Conservation (phyloP, 345 rosid species). For the Alliaria petiolata region DNA sequence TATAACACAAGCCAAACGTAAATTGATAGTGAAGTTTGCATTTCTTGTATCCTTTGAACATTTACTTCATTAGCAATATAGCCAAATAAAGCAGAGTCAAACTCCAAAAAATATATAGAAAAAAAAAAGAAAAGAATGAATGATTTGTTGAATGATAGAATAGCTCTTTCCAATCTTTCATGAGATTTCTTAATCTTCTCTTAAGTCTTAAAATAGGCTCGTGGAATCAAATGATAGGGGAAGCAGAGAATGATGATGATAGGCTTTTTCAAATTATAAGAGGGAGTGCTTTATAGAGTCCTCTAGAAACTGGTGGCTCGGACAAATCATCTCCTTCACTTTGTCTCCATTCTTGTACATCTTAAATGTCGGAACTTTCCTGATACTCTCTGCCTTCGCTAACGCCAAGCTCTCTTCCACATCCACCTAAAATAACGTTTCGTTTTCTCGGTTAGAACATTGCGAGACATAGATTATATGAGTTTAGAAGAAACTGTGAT, state of each 20-base stretch:
- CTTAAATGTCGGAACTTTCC: constrained; percentile 70
- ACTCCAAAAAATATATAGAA: constrained; percentile 3
- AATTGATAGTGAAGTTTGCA: constrained; percentile 13
- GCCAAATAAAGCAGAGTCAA: constrained; percentile 7
- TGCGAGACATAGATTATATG: constrained; percentile 9
- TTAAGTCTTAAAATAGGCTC: constrained; percentile 8
- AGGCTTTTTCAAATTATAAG: constrained; percentile 31
- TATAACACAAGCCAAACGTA: neutral
- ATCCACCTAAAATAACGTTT: constrained; percentile 50
- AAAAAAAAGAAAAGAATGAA: constrained; percentile 21
- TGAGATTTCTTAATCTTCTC: constrained; percentile 19
- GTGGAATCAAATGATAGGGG: constrained; percentile 6
- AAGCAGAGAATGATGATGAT: constrained; percentile 18
- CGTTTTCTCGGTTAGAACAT: constrained; percentile 4
- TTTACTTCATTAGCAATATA: constrained; percentile 7
- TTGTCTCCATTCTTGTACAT: constrained; percentile 67
- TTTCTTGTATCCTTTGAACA: constrained; percentile 20
- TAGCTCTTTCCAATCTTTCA: constrained; percentile 20
- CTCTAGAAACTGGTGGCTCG: constrained; percentile 64
- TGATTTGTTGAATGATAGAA: constrained; percentile 24
- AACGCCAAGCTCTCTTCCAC: constrained; percentile 54
- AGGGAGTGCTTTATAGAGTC: constrained; percentile 61
- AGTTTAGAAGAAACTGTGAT: neutral
- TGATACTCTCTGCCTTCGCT: constrained; percentile 62
- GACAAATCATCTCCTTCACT: constrained; percentile 76